Conservation (phyloP, 1,139 yeast species). For the Yarrowia galli region DNA sequence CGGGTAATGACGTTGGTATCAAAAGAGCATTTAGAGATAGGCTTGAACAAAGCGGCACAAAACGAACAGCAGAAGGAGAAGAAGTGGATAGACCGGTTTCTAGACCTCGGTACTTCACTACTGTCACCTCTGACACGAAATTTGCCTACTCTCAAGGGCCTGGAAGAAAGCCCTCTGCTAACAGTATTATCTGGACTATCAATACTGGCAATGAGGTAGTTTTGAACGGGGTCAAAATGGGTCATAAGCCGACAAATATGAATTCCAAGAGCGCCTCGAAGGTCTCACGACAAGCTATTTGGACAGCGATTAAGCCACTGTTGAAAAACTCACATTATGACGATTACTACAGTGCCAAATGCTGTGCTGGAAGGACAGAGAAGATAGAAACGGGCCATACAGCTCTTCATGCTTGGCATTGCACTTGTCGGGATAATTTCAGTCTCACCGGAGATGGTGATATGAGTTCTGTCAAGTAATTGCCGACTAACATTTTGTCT, state of each 20-base stretch:
- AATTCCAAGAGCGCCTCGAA: background rate
- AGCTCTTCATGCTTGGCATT: slow-evolving; percentile 14
- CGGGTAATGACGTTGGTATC: slow-evolving; percentile 43
- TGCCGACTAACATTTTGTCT: too few relatives aligned
- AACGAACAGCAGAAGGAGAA: background rate
- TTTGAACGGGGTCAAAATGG: slow-evolving; percentile 50
- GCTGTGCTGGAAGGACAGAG: background rate
- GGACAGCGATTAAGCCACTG: slow-evolving; percentile 4
- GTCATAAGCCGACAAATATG: slow-evolving; percentile 46
- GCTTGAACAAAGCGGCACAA: background rate
- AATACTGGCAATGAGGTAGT: slow-evolving; percentile 45
- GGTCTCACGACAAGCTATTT: slow-evolving; percentile 1
- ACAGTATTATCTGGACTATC: slow-evolving; percentile 43
- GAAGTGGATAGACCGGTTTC: slow-evolving; percentile 20
- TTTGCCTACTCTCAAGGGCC: slow-evolving; percentile 41
- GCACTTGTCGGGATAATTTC: slow-evolving; percentile 14
- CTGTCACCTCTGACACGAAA: slow-evolving; percentile 40
- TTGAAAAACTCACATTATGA: background rate
- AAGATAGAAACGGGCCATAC: slow-evolving; percentile 5
- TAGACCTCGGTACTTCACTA: slow-evolving; percentile 39
- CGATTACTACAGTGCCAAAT: slow-evolving; percentile 21
- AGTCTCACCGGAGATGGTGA: background rate
- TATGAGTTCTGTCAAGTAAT: too few relatives aligned
- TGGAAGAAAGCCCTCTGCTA: slow-evolving; percentile 44
- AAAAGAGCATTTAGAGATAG: slow-evolving; percentile 15